Evolutionary conservation across 2,329 filamentous ascomycete genomes (phyloP).

Genomic region (Colletotrichum tamarilloi): DNA sequence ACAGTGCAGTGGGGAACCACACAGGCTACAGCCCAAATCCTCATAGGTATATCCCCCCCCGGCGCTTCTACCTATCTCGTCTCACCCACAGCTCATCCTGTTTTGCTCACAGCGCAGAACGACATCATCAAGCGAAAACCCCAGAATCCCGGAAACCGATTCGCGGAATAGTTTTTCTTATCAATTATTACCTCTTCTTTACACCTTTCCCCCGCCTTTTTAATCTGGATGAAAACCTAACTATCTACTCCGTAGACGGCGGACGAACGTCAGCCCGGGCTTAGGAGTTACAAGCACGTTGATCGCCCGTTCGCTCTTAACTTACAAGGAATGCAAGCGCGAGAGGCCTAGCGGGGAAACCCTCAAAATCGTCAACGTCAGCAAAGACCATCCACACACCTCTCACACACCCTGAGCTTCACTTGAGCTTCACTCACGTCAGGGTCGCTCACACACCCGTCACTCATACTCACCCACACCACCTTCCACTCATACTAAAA

Average conservation of each 20-base stretch:
- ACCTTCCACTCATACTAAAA: not conserved
- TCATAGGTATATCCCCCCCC: too few species aligned
- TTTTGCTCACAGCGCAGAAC: not conserved
- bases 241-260: not conserved
- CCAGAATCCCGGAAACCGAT: too few species aligned
- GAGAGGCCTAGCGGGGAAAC: conserved; percentile 11
- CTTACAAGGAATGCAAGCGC: not conserved
- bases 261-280: not conserved
- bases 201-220: not conserved
- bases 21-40: not conserved
- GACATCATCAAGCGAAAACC: not conserved
- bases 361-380: conserved; percentile 21
- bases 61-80: not conserved
- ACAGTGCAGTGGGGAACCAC: too few species aligned
- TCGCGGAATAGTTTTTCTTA: not conserved
- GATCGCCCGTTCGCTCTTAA: not conserved
- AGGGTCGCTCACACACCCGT: not conserved
- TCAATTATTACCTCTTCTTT: not conserved
- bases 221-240: not conserved
- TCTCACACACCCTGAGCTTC: not conserved
- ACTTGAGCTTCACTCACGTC: not conserved
- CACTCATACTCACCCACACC: not conserved
- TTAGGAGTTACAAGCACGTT: not conserved
- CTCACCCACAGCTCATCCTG: not conserved
- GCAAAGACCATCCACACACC: not conserved